Percentiles rank a stretch among this genome's conserved stretches.
Evolutionary conservation across 2,329 filamentous ascomycete genomes (phyloP).

Genomic region (Rugonectria rugulosa): DNA sequence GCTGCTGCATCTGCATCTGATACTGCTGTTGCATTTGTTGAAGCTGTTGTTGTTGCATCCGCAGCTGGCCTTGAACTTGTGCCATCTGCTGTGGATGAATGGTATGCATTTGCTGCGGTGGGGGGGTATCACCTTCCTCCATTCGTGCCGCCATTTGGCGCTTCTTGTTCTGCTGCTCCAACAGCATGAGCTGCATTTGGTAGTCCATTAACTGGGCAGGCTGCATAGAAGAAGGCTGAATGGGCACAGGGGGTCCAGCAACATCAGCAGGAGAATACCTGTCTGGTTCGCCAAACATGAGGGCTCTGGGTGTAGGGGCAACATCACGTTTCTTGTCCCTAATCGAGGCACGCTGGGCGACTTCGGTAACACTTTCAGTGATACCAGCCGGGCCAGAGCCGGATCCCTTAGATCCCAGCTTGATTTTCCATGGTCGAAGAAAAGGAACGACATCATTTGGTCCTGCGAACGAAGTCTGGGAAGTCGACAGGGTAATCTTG

Average conservation of each 20-base stretch:
- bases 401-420: conserved; percentile 47
- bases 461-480: conserved; percentile 64
- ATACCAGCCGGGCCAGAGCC: conserved; percentile 36
- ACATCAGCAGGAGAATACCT: conserved; percentile 37
- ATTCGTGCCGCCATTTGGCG: conserved; percentile 82
- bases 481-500: conserved; percentile 68
- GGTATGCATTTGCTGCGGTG: not conserved
- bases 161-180: conserved; percentile 88
- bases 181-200: conserved; percentile 85
- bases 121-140: conserved; percentile 48
- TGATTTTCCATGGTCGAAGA: conserved; percentile 65
- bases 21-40: conserved; percentile 7
- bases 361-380: conserved; percentile 50
- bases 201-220: conserved; percentile 62
- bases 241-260: not conserved
- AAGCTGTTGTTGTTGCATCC: conserved; percentile 1
- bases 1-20: not conserved
- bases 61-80: conserved; percentile 8
- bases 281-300: conserved; percentile 46
- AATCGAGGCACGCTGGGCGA: conserved; percentile 41
- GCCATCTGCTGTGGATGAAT: not conserved
- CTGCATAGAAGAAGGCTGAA: too few relatives aligned
- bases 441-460: conserved; percentile 63
- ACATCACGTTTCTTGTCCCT: conserved; percentile 34
- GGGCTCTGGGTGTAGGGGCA: not conserved